Base-by-base conservation (phyloP, 495 filamentous ascomycete species). In the Chlorociboria aeruginascens region DNA sequence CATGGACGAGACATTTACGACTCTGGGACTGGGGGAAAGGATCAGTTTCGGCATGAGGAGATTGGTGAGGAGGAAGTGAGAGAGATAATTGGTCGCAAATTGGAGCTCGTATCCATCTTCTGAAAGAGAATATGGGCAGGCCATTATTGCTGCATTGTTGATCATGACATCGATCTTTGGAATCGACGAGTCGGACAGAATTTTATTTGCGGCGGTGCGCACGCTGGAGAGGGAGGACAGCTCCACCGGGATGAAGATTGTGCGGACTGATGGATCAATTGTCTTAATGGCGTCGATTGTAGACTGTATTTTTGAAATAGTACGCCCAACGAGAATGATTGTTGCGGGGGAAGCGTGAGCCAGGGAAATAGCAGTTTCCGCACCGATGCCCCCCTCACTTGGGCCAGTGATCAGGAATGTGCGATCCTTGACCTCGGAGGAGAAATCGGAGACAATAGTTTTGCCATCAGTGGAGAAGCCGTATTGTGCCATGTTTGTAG, bases 151-250 rank as follows among this genome's bases (percentile, higher is more conserved):
- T 11, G 82, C 80, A 58, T 82, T 85, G 65, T 85, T 81, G 60
- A 85, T 76, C 3, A 85, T 55, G 25, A 82, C 73, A 59, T 85
- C 77, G 34, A 86, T 68, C 32, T 75, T 63, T 37, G 69, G 53
- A 32, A 77, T 74, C 36, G 65, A 51, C 1, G 10, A 8, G 29
- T 70, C 60, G 40, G 60, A 29, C 34, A 65, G 57, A 66, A 79
- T 68, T 25, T 63, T 58, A 16, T 70, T 72, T 3, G 78, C 77
- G 20, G 64, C 60, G n/a, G 72, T 11, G 25, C 40, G 64, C 8
- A 79, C 72, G 37, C 66, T 73, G 31, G 56, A 48, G 32, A 63
- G 57, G 7, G 70, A 73, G 47, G 60, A 49, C 33, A 79, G 60
- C 39, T 78, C 68, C 32, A 72, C 49, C 12, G 62, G 59, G 41